A percentile compares a stretch with the other conserved stretches of the same genome.
Conservation (phyloP, 306 rosid genomes). For the Albizia julibrissin region DNA sequence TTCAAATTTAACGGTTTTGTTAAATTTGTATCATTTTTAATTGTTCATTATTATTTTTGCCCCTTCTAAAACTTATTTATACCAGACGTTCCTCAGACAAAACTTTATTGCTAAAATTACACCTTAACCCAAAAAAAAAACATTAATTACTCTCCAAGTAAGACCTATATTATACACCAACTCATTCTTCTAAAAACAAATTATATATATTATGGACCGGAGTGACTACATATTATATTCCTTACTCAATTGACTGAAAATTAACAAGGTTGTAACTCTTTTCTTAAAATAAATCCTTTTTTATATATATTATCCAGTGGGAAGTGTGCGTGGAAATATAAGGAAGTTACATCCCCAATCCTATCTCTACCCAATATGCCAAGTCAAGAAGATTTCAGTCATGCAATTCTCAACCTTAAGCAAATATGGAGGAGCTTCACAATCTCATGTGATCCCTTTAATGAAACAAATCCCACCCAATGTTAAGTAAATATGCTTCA, state of each 20-base stretch:
- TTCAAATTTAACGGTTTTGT: too few relatives aligned
- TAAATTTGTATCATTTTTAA: too few relatives aligned
- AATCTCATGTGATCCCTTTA: constrained; percentile 28
- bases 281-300: background rate
- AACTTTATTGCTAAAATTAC: too few relatives aligned
- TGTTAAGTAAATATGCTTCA: constrained; percentile 17
- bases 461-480: constrained; percentile 36
- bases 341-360: background rate
- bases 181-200: too few relatives aligned
- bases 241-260: background rate
- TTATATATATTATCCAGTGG: background rate
- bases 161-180: too few relatives aligned
- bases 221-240: background rate
- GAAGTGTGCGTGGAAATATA: background rate
- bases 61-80: too few relatives aligned
- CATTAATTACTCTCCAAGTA: too few relatives aligned
- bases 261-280: background rate
- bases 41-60: too few relatives aligned
- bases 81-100: too few relatives aligned
- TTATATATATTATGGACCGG: too few relatives aligned
- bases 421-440: constrained; percentile 20
- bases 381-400: background rate
- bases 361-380: background rate
- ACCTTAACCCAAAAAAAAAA: too few relatives aligned
- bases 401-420: constrained; percentile 27